Conservation (phyloP, 2,329 filamentous ascomycete genomes). For the Macroventuria anomochaeta region DNA sequence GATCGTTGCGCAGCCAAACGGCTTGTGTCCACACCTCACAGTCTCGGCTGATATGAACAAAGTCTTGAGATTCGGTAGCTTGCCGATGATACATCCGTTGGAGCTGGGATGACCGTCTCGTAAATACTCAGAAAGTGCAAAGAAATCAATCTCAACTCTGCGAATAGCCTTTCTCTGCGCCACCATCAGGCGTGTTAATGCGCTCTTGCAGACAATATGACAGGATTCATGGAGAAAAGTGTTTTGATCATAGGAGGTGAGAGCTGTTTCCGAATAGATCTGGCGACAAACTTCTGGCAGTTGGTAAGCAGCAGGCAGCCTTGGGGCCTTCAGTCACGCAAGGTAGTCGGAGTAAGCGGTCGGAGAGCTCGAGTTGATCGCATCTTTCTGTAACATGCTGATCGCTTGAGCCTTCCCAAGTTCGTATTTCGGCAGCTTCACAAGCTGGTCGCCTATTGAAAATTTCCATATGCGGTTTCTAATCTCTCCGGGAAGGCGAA, state of each 20-base stretch:
- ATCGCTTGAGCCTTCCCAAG: no score
- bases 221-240: not conserved
- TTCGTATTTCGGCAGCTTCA: not conserved
- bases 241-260: not conserved
- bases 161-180: not conserved
- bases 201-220: not conserved
- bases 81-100: no score
- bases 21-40: no score
- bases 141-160: not conserved
- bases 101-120: no score
- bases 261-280: constrained; percentile 10
- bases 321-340: no score
- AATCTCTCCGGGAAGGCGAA: constrained; percentile 3
- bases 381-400: no score
- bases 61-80: not conserved
- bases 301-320: not conserved
- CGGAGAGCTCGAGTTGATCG: no score
- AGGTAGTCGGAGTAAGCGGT: no score
- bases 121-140: no score
- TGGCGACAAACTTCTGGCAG: constrained; percentile 14
- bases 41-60: not conserved
- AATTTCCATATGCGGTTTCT: constrained; percentile 2
- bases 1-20: no score
- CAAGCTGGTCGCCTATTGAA: not conserved
- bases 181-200: not conserved